Evolutionary conservation across 1,284 basidiomycete genomes (phyloP).

Genomic region (Microbotryum violaceum): DNA sequence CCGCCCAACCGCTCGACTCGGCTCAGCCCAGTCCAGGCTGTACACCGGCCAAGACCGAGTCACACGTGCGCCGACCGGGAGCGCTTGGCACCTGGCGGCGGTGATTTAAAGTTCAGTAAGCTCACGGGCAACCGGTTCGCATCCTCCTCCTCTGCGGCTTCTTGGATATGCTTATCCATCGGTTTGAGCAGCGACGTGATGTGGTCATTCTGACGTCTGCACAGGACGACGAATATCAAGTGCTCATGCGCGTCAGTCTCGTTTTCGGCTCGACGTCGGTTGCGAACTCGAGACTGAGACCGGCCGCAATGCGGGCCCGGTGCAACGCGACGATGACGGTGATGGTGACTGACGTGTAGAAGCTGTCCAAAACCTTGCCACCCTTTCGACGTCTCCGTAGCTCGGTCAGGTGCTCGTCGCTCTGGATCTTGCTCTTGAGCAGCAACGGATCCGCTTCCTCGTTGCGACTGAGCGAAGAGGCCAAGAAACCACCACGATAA

Average conservation of each 20-base stretch:
- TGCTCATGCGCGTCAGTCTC: not conserved
- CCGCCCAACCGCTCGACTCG: not conserved
- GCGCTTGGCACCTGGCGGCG: not conserved
- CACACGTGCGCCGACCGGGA: not conserved
- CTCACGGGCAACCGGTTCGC: constrained; percentile 57
- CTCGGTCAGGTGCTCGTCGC: constrained; percentile 54
- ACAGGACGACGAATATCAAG: not conserved
- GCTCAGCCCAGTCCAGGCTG: not conserved
- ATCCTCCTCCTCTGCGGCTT: constrained; percentile 60
- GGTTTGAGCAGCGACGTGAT: constrained; percentile 77
- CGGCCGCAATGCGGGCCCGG: too few species aligned
- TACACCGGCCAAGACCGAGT: not conserved
- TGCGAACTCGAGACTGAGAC: too few species aligned
- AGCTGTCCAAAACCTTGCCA: constrained; percentile 44
- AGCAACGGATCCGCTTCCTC: constrained; percentile 29
- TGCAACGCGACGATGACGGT: too few species aligned
- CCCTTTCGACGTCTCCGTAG: constrained; percentile 53
- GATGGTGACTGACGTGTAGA: constrained; percentile 25
- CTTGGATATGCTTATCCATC: constrained; percentile 72
- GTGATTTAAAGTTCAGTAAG: constrained; percentile 1
- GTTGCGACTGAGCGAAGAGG: not conserved
- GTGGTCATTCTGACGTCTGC: constrained; percentile 72
- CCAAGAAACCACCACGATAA: too few species aligned
- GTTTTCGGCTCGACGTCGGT: constrained; percentile 16
- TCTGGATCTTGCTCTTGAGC: constrained; percentile 41